Evolutionary conservation across 2,329 filamentous ascomycete species (phyloP).

Genomic region (Neodidymelliopsis sp.): DNA sequence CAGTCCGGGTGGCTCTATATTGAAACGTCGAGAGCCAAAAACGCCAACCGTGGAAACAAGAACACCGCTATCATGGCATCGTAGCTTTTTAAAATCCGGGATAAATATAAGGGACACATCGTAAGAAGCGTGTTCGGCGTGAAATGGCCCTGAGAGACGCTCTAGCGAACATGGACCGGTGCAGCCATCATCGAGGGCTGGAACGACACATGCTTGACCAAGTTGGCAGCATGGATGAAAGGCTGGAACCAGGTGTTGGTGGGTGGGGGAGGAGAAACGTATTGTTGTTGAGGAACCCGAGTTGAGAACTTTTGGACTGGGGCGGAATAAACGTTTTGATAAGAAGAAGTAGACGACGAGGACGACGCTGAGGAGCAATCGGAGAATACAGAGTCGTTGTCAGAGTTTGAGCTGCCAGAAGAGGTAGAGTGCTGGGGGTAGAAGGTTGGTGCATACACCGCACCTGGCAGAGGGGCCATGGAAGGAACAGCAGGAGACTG

Average conservation of each 20-base stretch:
- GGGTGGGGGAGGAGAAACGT: slow-evolving; percentile 46
- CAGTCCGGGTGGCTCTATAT: slow-evolving; percentile 39
- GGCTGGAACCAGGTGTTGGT: slow-evolving; percentile 51
- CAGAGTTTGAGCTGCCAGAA: slow-evolving; percentile 49
- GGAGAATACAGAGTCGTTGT: slow-evolving; percentile 52
- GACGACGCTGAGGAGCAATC: slow-evolving; percentile 48
- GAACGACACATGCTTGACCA: slow-evolving; percentile 52
- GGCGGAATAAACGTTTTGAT: slow-evolving; percentile 38
- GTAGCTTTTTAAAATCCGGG: slow-evolving; percentile 43
- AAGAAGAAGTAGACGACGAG: slow-evolving; percentile 46
- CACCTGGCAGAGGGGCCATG: slow-evolving; percentile 42
- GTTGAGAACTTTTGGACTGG: slow-evolving; percentile 38
- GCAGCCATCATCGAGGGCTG: slow-evolving; percentile 48
- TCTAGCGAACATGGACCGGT: slow-evolving; percentile 49
- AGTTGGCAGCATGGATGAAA: slow-evolving; percentile 50
- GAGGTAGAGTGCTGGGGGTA: slow-evolving; percentile 44
- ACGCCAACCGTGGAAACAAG: slow-evolving; percentile 38
- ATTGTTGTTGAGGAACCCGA: slow-evolving; percentile 42
- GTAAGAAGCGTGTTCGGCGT: slow-evolving; percentile 39
- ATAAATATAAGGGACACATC: slow-evolving; percentile 44
- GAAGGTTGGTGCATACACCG: slow-evolving; percentile 38
- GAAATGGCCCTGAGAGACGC: slow-evolving; percentile 15
- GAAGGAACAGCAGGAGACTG: slow-evolving; percentile 38
- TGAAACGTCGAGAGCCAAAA: slow-evolving; percentile 39
- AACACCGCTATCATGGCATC: slow-evolving; percentile 47